Conservation (phyloP, 2,329 filamentous ascomycete species). For the Alternaria sp. region DNA sequence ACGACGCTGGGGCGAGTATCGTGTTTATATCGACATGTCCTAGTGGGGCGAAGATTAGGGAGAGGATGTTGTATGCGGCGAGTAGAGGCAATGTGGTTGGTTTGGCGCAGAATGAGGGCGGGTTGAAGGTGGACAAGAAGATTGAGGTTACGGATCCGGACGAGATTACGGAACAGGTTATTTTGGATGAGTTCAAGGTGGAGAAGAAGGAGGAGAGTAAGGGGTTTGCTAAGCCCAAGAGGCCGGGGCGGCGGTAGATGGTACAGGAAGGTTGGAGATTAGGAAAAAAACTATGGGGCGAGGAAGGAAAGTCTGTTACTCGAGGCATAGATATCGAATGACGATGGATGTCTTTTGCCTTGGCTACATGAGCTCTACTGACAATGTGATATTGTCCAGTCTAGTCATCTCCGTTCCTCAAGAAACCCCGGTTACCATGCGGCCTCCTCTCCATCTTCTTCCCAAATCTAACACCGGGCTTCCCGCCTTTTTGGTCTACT, state of each 20-base stretch:
- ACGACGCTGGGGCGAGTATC: constrained; percentile 65
- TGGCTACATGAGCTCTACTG: not conserved
- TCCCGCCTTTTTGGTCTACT: constrained; percentile 39
- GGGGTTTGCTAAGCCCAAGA: constrained; percentile 79
- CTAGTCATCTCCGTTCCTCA: constrained; percentile 41
- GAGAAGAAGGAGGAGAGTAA: constrained; percentile 73
- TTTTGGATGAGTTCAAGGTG: constrained; percentile 73
- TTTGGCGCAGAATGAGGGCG: constrained; percentile 71
- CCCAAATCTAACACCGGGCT: constrained; percentile 25
- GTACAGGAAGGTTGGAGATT: not conserved
- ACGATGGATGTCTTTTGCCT: constrained; percentile 1
- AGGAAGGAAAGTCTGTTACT: not conserved
- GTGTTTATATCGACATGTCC: constrained; percentile 88
- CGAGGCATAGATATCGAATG: not conserved
- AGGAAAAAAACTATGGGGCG: not conserved
- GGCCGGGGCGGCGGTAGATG: constrained; percentile 68
- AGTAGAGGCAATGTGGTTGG: constrained; percentile 67
- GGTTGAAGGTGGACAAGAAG: constrained; percentile 73
- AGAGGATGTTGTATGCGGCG: constrained; percentile 83
- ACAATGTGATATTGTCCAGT: constrained; percentile 18
- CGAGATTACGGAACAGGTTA: constrained; percentile 73
- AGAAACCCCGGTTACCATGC: constrained; percentile 41
- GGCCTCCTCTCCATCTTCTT: constrained; percentile 46
- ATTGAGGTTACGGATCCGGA: constrained; percentile 70
- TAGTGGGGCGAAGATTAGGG: constrained; percentile 75